Base-by-base conservation (phyloP, 495 filamentous ascomycete genomes). In the Clohesyomyces aquaticus region DNA sequence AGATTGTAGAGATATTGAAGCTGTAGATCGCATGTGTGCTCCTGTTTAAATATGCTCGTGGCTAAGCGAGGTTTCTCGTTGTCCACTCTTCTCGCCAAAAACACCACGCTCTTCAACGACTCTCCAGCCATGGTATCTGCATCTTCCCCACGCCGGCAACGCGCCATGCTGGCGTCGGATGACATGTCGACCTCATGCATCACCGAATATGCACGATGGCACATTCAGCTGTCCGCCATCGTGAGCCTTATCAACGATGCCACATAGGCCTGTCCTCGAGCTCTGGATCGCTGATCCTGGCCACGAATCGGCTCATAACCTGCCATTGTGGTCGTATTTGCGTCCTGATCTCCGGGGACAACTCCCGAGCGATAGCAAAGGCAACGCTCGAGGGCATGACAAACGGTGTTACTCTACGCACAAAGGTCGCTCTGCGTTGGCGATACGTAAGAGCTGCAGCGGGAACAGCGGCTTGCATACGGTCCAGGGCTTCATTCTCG, bases 381-480 rank as follows among this genome's bases (percentile, higher is more conserved):
- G n/a, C 46, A 6, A 41, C 25, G 54, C 54, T 57, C 16, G 27
- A 38, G 56, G 32, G 35, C n/a, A 49, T 59, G 23, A 49, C 48
- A 59, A 52, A 53, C 48, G n/a, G n/a, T n/a, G n/a, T n/a, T 9
- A 46, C 35, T 43, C 53, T 63, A 59, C 65, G 46, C n/a, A n/a
- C n/a, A 29, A 3, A 14, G 32, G 21, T 41, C 46, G 10, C 27
- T 35, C 27, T 63, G 65, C 65, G 55, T 63, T 67, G 55, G 65
- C 53, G 54, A 63, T 63, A 67, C 65, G 65, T 67, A 67, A 63
- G 65, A 63, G 59, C 65, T 59, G 59, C 54, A 59, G 42, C 57
- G 48, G 50, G 43, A 67, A 48, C 29, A 55, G 35, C 59, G 59
- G 50, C 51, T 26, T 65, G 61, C 61, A 65, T 65, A 43, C 28